Evolutionary conservation across 1,139 yeast species (phyloP).

Genomic region (Groenewaldozyma sp.): DNA sequence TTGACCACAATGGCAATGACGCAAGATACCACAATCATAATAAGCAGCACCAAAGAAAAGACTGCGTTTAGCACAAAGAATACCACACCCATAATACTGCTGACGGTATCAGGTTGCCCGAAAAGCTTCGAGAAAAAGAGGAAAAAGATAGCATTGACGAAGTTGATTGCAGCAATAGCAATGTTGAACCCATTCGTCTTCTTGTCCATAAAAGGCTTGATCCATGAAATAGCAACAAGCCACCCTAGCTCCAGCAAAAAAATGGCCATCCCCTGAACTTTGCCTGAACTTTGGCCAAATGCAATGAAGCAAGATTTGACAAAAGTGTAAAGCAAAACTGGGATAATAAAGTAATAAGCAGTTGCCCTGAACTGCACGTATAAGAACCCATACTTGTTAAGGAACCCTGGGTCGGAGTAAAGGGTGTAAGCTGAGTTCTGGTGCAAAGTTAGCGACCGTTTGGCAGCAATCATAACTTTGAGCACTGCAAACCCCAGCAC

Average conservation of each 20-base stretch:
- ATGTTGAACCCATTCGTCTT: constrained; percentile 89
- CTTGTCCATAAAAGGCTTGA: constrained; percentile 89
- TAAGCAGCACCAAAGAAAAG: constrained; percentile 70
- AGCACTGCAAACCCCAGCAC: constrained; percentile 65
- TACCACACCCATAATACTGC: constrained; percentile 89
- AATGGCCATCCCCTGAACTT: constrained; percentile 67
- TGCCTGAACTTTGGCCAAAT: constrained; percentile 70
- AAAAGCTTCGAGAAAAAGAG: constrained; percentile 82
- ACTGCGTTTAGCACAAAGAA: constrained; percentile 83
- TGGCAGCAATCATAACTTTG: constrained; percentile 63
- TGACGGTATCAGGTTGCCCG: constrained; percentile 74
- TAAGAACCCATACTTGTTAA: constrained; percentile 86
- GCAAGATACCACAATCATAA: constrained; percentile 83
- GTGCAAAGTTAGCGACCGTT: constrained; percentile 59
- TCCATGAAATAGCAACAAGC: constrained; percentile 53
- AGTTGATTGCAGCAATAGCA: constrained; percentile 67
- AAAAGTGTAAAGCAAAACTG: constrained; percentile 55
- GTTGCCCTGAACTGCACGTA: constrained; percentile 89
- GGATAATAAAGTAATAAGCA: constrained; percentile 69
- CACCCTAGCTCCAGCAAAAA: constrained; percentile 67
- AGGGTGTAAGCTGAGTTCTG: constrained; percentile 89
- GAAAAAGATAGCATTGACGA: constrained; percentile 77
- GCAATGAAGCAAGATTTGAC: constrained; percentile 80
- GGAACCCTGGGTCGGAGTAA: constrained; percentile 71
- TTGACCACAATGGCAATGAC: constrained; percentile 72